Evolutionary conservation across 129 eudicot species (phyloP).

Genomic region (Flaveria sonorensis): DNA sequence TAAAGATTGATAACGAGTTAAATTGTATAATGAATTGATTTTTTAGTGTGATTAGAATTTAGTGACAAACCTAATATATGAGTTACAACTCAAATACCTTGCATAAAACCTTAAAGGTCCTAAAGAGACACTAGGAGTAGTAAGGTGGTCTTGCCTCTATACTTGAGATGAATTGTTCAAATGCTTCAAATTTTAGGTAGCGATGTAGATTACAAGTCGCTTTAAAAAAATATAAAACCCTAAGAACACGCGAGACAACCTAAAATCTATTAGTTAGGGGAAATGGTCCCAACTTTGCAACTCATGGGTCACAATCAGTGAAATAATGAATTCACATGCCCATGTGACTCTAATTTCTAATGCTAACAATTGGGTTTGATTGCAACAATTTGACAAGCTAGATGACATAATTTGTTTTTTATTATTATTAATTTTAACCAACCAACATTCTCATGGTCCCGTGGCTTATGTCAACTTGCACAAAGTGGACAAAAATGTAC

Average conservation of each 20-base stretch:
- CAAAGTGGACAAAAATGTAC: slow-evolving; percentile 23
- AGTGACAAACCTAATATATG: neutral
- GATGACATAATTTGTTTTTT: slow-evolving; percentile 8
- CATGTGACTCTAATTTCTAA: slow-evolving; percentile 22
- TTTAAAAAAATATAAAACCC: too few species aligned
- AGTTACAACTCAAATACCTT: neutral
- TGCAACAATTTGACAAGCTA: slow-evolving; percentile 16
- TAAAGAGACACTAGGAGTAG: too few species aligned
- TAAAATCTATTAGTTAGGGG: neutral
- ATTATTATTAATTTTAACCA: neutral
- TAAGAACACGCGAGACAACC: neutral
- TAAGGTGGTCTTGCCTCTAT: too few species aligned
- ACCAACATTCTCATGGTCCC: slow-evolving; percentile 22
- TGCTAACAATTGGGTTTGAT: slow-evolving; percentile 17
- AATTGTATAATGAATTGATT: neutral
- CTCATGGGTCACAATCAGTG: slow-evolving; percentile 18
- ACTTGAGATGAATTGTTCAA: too few species aligned
- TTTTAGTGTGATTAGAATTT: neutral
- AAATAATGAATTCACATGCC: neutral
- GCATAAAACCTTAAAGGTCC: too few species aligned
- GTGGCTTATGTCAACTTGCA: slow-evolving; percentile 24
- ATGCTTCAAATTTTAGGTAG: too few species aligned
- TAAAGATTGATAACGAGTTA: neutral
- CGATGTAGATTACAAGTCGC: too few species aligned
- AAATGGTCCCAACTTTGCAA: slow-evolving; percentile 5